Conservation (phyloP, 1,284 basidiomycete genomes). For the Gomphus bonarii region DNA sequence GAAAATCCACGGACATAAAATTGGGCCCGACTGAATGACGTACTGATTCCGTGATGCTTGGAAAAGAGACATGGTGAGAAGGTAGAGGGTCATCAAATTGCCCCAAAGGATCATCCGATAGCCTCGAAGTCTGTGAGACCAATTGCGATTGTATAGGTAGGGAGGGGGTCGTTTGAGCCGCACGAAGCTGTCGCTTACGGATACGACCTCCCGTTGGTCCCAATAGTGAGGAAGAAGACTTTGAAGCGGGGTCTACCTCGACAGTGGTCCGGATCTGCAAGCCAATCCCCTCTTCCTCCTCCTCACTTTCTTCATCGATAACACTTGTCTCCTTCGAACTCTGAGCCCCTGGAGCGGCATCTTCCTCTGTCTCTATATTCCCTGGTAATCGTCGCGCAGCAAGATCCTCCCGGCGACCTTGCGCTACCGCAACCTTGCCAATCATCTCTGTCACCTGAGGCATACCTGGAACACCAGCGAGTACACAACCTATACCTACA, state of each 20-base stretch:
- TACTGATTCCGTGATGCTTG: conserved; percentile 43
- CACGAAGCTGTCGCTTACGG: conserved; percentile 25
- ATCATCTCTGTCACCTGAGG: conserved; percentile 62
- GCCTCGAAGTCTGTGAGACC: conserved; percentile 35
- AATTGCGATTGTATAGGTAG: conserved; percentile 48
- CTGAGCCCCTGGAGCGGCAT: conserved; percentile 1
- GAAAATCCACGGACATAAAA: conserved; percentile 35
- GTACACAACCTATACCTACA: conserved; percentile 77
- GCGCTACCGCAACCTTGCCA: conserved; percentile 83
- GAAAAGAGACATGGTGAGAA: conserved; percentile 54
- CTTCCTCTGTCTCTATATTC: conserved; percentile 1
- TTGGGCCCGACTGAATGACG: conserved; percentile 34
- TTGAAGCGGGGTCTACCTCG: neutral
- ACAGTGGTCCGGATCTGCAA: neutral
- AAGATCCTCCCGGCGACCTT: conserved; percentile 64
- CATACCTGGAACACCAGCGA: conserved; percentile 73
- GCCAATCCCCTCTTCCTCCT: conserved; percentile 30
- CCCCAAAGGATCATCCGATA: conserved; percentile 64
- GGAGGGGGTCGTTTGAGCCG: conserved; percentile 62
- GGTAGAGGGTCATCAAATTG: conserved; percentile 43
- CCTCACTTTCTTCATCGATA: conserved; percentile 18
- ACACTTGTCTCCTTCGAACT: neutral
- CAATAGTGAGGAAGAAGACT: conserved; percentile 7
- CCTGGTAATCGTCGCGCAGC: conserved; percentile 14
- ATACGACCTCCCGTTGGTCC: neutral